Base-by-base conservation (phyloP, 108 stramenopile species). In the Conticribra guillardii region DNA sequence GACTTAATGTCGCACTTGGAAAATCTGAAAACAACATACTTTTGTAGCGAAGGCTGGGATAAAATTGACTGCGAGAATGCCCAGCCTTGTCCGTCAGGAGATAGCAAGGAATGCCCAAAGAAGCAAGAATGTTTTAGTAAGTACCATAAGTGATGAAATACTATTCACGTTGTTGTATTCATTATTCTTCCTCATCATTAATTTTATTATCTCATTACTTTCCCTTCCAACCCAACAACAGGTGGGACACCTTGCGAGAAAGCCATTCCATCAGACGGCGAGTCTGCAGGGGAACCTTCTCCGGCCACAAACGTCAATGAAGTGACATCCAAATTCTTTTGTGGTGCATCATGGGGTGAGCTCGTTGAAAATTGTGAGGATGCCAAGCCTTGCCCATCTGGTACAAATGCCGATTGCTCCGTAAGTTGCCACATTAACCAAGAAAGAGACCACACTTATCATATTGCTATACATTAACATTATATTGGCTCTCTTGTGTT, bases 311-410 rank as follows among this genome's bases (percentile, higher is more conserved):
- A 7, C 30, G 45, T 55, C 15, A 68, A 76, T 30, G 63, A 76
- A 45, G 52, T 58, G 16, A 44, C 55, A 33, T 76, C 76, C 2
- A 66, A 76, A 54, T 79, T 71, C 66, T 79, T 73, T 33, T 79
- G 77, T 21, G 77, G 77, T n/a, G n/a, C n/a, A n/a, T 61, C 63
- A 19, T 80, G 79, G 79, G 58, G 27, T 19, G 50, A 31, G n/a
- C 15, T 75, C 26, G 73, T 69, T 11, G 51, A 74, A 16, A 62
- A 28, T 32, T 80, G 79, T 56, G 76, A 65, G 18, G 30, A 51
- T 21, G 79, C 79, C 18, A 62, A 60, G 23, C 73, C 79, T 4
- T 80, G 79, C 52, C 79, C 79, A 4, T 69, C 67, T 47, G 79
- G 79, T 26, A 48, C 79, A 19, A 69, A 74, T 41, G 73, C 58